Conservation (phyloP, 768 basidiomycete genomes). For the Pleurotus giganteus region DNA sequence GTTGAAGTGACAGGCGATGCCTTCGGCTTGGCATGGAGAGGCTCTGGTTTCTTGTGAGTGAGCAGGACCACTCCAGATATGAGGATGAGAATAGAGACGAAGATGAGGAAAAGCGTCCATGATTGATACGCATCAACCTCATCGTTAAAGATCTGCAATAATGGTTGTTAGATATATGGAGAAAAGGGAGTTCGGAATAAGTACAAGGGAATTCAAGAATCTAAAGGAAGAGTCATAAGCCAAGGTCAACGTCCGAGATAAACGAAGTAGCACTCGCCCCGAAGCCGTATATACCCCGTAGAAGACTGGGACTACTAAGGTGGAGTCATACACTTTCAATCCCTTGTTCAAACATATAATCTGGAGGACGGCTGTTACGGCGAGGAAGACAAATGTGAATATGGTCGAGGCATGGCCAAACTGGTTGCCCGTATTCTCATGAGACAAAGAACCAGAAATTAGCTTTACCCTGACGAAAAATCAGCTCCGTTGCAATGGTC, state of each 20-base stretch:
- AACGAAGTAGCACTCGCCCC: slow-evolving; percentile 44
- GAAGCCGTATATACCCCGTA: slow-evolving; percentile 89
- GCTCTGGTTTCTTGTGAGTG: slow-evolving; percentile 88
- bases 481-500: slow-evolving; percentile 12
- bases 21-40: slow-evolving; percentile 29
- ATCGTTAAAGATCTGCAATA: slow-evolving; percentile 68
- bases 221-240: slow-evolving; percentile 24
- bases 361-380: slow-evolving; percentile 79
- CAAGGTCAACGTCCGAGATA: background rate
- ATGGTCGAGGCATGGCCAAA: slow-evolving; percentile 81
- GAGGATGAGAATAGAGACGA: slow-evolving; percentile 81
- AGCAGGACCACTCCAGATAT: slow-evolving; percentile 91
- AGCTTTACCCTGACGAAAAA: slow-evolving; percentile 63
- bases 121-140: slow-evolving; percentile 82
- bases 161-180: background rate
- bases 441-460: slow-evolving; percentile 71
- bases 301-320: slow-evolving; percentile 90
- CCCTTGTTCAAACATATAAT: slow-evolving; percentile 91
- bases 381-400: slow-evolving; percentile 67
- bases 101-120: slow-evolving; percentile 89
- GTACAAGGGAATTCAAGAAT: slow-evolving; percentile 58
- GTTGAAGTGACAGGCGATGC: slow-evolving; percentile 28
- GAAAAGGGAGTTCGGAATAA: background rate
- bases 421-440: slow-evolving; percentile 82
- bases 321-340: slow-evolving; percentile 87